Percentiles rank a stretch among this genome's conserved stretches.
These are phyloP conservation scores for Globisporangium viniferum DNA, from an alignment of 352 stramenopile species.

Conservation along the genomic window DNA sequence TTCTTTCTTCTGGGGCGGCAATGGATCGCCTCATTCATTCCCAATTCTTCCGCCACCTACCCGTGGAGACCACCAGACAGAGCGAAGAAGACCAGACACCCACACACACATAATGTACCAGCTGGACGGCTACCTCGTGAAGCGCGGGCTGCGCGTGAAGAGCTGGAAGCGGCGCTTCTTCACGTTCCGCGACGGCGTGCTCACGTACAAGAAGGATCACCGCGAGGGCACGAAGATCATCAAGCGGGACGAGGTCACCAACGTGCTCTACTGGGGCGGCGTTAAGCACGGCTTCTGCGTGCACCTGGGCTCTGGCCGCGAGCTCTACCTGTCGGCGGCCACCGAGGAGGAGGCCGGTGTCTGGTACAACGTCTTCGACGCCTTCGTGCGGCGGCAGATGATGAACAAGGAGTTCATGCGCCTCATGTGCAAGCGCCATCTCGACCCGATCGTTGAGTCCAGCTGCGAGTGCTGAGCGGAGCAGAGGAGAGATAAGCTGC, in stretches of 20 bases:
- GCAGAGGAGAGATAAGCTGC: neutral
- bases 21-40: neutral
- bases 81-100: neutral
- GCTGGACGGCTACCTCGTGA: conserved; percentile 52
- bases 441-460: conserved; percentile 57
- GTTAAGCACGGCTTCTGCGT: conserved; percentile 58
- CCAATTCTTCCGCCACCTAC: neutral
- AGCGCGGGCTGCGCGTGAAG: conserved; percentile 59
- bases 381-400: conserved; percentile 39
- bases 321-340: conserved; percentile 46
- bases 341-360: conserved; percentile 46
- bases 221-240: conserved; percentile 37
- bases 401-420: conserved; percentile 44
- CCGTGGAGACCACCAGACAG: neutral
- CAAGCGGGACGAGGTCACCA: conserved; percentile 47
- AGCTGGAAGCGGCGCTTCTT: conserved; percentile 72
- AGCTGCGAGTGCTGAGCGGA: conserved; percentile 19
- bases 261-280: conserved; percentile 62
- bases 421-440: conserved; percentile 36
- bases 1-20: neutral
- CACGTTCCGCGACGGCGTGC: conserved; percentile 54
- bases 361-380: conserved; percentile 58
- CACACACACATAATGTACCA: conserved; percentile 13
- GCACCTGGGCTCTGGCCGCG: conserved; percentile 44
- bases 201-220: conserved; percentile 61